Evolutionary conservation across 1,284 basidiomycete genomes (phyloP).

Genomic region (Microbotryum intermedium): DNA sequence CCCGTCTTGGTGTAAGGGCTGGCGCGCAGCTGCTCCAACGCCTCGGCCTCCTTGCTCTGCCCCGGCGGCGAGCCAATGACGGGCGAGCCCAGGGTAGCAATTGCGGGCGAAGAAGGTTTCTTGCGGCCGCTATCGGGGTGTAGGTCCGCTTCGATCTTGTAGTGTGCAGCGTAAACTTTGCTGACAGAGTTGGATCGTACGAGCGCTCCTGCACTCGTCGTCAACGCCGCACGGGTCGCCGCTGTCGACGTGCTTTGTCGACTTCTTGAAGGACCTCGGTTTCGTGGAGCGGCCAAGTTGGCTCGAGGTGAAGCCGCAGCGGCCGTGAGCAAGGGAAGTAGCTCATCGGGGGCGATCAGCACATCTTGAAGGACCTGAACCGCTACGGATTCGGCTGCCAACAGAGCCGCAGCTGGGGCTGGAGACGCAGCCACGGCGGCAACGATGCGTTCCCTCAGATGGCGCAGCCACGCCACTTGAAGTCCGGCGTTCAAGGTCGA

Average conservation of each 20-base stretch:
- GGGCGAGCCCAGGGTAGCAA: neutral
- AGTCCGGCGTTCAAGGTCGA: slow-evolving; percentile 68
- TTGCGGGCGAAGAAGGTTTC: neutral
- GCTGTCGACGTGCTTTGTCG: slow-evolving; percentile 3
- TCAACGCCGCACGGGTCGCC: slow-evolving; percentile 5
- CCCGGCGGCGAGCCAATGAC: neutral
- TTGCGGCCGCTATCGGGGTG: neutral
- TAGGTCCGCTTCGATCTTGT: slow-evolving; percentile 15
- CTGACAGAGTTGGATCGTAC: slow-evolving; percentile 33
- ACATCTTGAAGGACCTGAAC: slow-evolving; percentile 76
- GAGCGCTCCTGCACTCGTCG: neutral
- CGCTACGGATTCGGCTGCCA: slow-evolving; percentile 59
- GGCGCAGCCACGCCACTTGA: slow-evolving; percentile 62
- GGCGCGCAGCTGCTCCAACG: neutral
- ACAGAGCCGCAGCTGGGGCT: slow-evolving; percentile 48
- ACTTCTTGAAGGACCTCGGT: neutral
- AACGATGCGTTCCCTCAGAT: slow-evolving; percentile 61
- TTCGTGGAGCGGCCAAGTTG: slow-evolving; percentile 20
- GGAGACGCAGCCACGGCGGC: slow-evolving; percentile 35
- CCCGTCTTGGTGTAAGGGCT: slow-evolving; percentile 33
- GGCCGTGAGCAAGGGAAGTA: slow-evolving; percentile 17
- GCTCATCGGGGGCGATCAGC: slow-evolving; percentile 48
- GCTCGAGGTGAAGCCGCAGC: slow-evolving; percentile 24
- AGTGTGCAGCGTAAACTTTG: slow-evolving; percentile 30
- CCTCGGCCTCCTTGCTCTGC: slow-evolving; percentile 8